These are phyloP conservation scores for Phoenix dactylifera DNA, from an alignment of 176 grass and related monocot species.

Conservation along the genomic window DNA sequence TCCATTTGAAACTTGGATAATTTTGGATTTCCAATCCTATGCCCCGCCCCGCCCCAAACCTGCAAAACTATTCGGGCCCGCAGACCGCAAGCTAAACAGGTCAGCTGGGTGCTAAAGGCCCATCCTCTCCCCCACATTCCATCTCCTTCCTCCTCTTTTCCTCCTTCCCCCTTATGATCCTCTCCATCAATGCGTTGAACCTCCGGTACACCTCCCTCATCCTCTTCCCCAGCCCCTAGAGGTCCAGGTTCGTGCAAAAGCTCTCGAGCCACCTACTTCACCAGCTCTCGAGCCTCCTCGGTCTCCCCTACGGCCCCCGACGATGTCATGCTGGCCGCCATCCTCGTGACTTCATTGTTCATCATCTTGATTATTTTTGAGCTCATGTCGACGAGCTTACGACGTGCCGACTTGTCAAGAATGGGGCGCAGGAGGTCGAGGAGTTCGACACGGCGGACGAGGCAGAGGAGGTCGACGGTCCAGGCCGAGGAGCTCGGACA, in stretches of 20 bases:
- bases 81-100: too few relatives aligned
- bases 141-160: too few relatives aligned
- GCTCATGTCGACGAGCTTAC: constrained; percentile 27
- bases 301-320: constrained; percentile 4
- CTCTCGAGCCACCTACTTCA: constrained; percentile 42
- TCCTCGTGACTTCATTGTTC: constrained; percentile 39
- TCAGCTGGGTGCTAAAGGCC: too few relatives aligned
- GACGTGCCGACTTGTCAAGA: background rate
- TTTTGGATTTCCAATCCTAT: too few relatives aligned
- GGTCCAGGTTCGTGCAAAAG: constrained; percentile 31
- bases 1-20: too few relatives aligned
- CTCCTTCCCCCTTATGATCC: constrained; percentile 15
- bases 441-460: constrained; percentile 33
- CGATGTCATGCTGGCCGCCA: constrained; percentile 27
- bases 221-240: constrained; percentile 35
- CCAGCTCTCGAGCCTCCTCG: constrained; percentile 35
- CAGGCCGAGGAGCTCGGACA: constrained; percentile 56
- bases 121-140: too few relatives aligned
- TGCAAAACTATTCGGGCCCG: too few relatives aligned
- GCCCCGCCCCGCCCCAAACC: too few relatives aligned
- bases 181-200: constrained; percentile 45
- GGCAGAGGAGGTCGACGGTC: constrained; percentile 37
- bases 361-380: constrained; percentile 32
- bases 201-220: constrained; percentile 22
- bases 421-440: constrained; percentile 15